A percentile compares a stretch with the other conserved stretches of the same genome.
phyloP scores from a whole-genome alignment of 306 rosid genomes.

The Vigna reflexopilosa region DNA sequence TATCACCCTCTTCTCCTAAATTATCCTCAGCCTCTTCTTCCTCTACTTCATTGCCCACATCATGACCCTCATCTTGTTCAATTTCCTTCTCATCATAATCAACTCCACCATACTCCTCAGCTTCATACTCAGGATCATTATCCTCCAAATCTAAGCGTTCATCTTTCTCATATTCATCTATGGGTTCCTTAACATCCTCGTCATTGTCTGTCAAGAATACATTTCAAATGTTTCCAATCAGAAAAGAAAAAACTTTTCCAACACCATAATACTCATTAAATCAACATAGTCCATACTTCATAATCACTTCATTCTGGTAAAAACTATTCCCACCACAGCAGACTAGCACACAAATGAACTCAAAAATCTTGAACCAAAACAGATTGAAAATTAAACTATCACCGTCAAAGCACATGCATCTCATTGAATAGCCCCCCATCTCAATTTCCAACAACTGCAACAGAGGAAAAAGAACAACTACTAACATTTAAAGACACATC shows the following conservation, averaged over 20 bases:
- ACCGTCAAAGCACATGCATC: conserved; percentile 7
- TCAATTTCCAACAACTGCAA: background rate
- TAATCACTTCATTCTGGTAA: conserved; percentile 32
- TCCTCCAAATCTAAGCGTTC: conserved; percentile 95
- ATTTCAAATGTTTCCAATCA: conserved; percentile 50
- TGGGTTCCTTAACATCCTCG: conserved; percentile 79
- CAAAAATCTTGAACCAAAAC: conserved; percentile 15
- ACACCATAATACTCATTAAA: conserved; percentile 34
- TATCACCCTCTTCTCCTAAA: conserved; percentile 80
- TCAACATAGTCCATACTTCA: conserved; percentile 25
- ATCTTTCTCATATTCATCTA: conserved; percentile 84
- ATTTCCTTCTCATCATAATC: conserved; percentile 95
- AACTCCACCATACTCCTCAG: conserved; percentile 85
- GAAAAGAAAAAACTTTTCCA: conserved; percentile 48
- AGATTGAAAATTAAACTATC: background rate
- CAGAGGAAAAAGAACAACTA: background rate
- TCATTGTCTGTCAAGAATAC: conserved; percentile 74
- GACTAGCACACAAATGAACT: conserved; percentile 27
- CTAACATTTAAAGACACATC: background rate
- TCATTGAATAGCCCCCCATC: background rate
- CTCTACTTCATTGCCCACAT: conserved; percentile 75
- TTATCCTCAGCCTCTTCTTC: conserved; percentile 79
- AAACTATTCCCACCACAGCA: conserved; percentile 5
- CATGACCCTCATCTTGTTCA: conserved; percentile 79
- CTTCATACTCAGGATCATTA: conserved; percentile 94